Percentiles rank a stretch among this genome's conserved stretches.
Conservation (phyloP, 306 rosid species). For the Dicorynia guianensis region DNA sequence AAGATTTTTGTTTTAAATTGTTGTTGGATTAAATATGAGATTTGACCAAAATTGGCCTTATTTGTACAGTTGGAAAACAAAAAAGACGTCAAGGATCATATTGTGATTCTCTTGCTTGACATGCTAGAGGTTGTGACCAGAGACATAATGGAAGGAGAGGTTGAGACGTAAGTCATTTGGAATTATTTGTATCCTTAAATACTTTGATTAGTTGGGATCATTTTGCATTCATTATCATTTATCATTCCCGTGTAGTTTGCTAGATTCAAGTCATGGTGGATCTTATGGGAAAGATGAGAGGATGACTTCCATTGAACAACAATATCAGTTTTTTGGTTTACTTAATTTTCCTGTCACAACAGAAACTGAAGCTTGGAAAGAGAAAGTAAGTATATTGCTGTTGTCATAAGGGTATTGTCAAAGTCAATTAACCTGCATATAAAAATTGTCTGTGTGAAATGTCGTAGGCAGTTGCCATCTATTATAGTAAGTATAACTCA, state of each 20-base stretch:
- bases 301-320: conserved; percentile 74
- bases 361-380: conserved; percentile 86
- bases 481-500: neutral
- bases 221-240: conserved; percentile 39
- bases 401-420: neutral
- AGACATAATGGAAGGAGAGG: conserved; percentile 87
- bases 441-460: conserved; percentile 7
- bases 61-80: conserved; percentile 64
- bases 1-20: conserved; percentile 9
- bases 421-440: conserved; percentile 19
- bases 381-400: conserved; percentile 63
- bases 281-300: conserved; percentile 65
- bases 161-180: conserved; percentile 61
- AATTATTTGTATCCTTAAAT: conserved; percentile 13
- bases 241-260: conserved; percentile 59
- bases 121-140: conserved; percentile 95
- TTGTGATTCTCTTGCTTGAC: conserved; percentile 90
- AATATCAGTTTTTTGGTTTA: conserved; percentile 60
- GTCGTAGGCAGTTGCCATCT: neutral
- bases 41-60: conserved; percentile 33
- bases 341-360: conserved; percentile 71
- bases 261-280: conserved; percentile 84
- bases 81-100: conserved; percentile 74
- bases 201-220: conserved; percentile 21
- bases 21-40: conserved; percentile 26